Evolutionary conservation across 2,329 filamentous ascomycete species (phyloP), one percentile per base, ranked within the genome.

Genomic region (Fusarium albosuccineum): DNA sequence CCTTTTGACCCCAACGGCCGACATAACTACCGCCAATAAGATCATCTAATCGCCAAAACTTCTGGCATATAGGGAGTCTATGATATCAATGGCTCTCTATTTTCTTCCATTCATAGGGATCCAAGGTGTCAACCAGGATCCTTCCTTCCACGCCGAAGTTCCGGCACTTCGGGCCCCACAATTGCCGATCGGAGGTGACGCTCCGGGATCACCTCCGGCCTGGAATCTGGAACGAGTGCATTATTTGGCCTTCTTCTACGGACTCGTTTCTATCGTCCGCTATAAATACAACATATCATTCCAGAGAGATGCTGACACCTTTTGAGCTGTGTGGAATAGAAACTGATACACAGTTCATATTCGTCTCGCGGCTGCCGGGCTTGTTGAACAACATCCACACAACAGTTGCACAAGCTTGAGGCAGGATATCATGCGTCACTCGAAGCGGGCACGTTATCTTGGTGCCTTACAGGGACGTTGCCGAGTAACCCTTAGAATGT

Each of bases 341-440:
- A 27, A 91, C 82, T 7, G 84, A 82, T 0, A 88, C 88, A 68
- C 89, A 91, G 75, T 91, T 89, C 86, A 90, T 90, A 79, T 91
- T 92, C 84, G 90, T 89, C 73, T 91, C 89, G 16, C 88, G 82
- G 71, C 89, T 90, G 1, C 89, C 88, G 27, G 87, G 69, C 62
- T 83, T 82, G 76, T 89, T 89, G 76, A 89, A 88, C 86, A 85
- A 88, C 4, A 85, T 86, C 89, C 89, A 91, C 2, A 84, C 84
- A 11, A 91, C 79, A 1, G 91, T 74, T 8, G 85, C 86, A 3
- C 57, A 52, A 60, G 70, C 64, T n/a, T 87, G 81, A 0, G 68
- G n/a, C 1, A 85, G 84, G 0, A 83, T 83, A 58, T 84, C 82
- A 3, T 70, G 73, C 0, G 88, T 88, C 6, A 90, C 78, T 1